phyloP scores from a whole-genome alignment of 2,329 filamentous ascomycete genomes.

The Penicillium sp. region DNA sequence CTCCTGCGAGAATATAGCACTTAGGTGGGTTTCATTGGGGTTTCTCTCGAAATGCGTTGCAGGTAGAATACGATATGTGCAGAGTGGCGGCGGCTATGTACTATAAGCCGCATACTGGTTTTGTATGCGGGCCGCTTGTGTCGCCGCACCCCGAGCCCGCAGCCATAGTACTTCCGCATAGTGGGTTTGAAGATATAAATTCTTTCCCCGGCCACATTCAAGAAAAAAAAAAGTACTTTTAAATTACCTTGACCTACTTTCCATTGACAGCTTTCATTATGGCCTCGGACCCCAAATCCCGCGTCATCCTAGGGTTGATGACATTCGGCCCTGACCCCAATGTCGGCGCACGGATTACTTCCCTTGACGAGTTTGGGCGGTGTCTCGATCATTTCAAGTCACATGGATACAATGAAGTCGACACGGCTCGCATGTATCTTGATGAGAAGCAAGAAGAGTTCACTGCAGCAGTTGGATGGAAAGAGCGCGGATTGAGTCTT shows the following conservation, averaged over 20 bases:
- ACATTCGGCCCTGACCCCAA: slow-evolving; percentile 3
- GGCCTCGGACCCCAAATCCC: background rate
- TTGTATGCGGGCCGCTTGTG: background rate
- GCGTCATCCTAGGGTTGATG: slow-evolving; percentile 5
- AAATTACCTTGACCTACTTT: background rate
- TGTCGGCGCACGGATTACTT: background rate
- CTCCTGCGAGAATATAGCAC: too few relatives aligned
- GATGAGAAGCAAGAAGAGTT: slow-evolving; percentile 36
- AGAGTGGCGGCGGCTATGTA: background rate
- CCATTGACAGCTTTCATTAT: too few relatives aligned
- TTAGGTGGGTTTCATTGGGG: too few relatives aligned
- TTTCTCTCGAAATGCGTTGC: too few relatives aligned
- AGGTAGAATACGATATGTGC: too few relatives aligned
- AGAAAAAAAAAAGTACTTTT: background rate
- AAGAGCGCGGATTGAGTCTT: slow-evolving; percentile 41
- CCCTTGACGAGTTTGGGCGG: background rate
- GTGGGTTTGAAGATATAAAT: background rate
- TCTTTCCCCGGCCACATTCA: background rate
- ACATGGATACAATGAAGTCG: slow-evolving; percentile 29
- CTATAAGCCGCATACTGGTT: background rate
- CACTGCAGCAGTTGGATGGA: slow-evolving; percentile 34
- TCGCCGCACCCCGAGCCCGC: background rate
- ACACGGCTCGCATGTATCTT: slow-evolving; percentile 31
- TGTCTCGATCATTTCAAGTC: slow-evolving; percentile 26
- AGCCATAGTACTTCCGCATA: background rate